A percentile compares a stretch with the other conserved stretches of the same genome.
phyloP scores from a whole-genome alignment of 108 stramenopile species.

The Cyclotella atomus region DNA sequence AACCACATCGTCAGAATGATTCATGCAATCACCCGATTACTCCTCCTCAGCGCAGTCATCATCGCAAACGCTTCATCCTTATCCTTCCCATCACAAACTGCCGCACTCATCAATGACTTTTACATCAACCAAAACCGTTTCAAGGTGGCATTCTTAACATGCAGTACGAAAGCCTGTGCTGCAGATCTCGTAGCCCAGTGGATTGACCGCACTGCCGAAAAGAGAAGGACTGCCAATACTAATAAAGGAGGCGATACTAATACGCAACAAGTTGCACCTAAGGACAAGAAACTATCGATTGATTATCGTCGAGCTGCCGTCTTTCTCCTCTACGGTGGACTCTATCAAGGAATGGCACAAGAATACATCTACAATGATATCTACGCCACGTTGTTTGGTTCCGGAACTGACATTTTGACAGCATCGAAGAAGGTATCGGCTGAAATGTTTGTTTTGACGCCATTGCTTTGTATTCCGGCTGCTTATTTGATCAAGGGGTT shows the following conservation, averaged over 20 bases:
- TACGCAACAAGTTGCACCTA: neutral
- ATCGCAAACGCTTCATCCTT: slow-evolving; percentile 1
- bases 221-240: neutral
- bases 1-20: no score
- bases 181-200: slow-evolving; percentile 67
- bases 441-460: slow-evolving; percentile 51
- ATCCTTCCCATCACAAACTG: slow-evolving; percentile 17
- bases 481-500: slow-evolving; percentile 51
- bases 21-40: neutral
- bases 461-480: slow-evolving; percentile 54
- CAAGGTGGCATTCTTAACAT: slow-evolving; percentile 63
- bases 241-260: no score
- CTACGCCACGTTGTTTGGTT: slow-evolving; percentile 46
- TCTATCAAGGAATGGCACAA: slow-evolving; percentile 62
- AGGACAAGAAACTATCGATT: slow-evolving; percentile 10
- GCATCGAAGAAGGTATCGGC: slow-evolving; percentile 43
- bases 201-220: neutral
- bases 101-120: slow-evolving; percentile 47
- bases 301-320: slow-evolving; percentile 46
- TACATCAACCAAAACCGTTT: slow-evolving; percentile 58
- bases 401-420: slow-evolving; percentile 17
- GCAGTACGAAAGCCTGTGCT: slow-evolving; percentile 61
- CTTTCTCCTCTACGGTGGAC: slow-evolving; percentile 62
- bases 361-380: slow-evolving; percentile 52
- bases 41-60: neutral